These are phyloP conservation scores for Cylindrotheca closterium DNA, from an alignment of 108 stramenopile genomes.

Conservation along the genomic window DNA sequence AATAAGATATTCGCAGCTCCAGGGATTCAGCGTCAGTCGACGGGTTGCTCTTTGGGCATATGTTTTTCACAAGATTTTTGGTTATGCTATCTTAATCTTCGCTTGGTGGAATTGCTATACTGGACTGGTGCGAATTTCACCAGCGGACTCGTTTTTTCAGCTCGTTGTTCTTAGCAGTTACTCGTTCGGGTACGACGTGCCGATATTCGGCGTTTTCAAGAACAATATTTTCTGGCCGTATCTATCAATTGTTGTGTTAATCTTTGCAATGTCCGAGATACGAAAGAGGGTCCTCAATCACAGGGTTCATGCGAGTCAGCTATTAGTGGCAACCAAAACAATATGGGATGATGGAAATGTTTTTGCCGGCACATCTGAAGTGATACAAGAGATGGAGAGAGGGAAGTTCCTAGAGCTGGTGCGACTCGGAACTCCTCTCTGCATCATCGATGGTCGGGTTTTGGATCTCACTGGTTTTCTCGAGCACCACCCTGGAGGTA, in stretches of 20 bases:
- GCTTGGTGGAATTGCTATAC: conserved; percentile 22
- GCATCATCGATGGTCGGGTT: conserved; percentile 18
- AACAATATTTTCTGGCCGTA: conserved; percentile 9
- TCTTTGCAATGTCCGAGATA: not conserved
- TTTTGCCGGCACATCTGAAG: too few relatives aligned
- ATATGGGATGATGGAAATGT: not conserved
- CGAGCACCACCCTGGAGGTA: conserved; percentile 16
- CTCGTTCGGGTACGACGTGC: not conserved
- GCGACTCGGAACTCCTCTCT: not conserved
- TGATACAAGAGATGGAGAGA: not conserved
- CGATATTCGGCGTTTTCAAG: conserved; percentile 1
- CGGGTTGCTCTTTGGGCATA: not conserved
- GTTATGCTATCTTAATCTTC: not conserved
- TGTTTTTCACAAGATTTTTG: conserved; percentile 3
- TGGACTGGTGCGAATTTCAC: conserved; percentile 1
- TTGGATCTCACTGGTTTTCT: conserved; percentile 14
- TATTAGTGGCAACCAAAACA: not conserved
- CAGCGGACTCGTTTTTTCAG: not conserved
- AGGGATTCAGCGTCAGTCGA: not conserved
- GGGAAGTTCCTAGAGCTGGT: conserved; percentile 9
- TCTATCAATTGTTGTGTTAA: not conserved
- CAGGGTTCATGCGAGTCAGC: not conserved
- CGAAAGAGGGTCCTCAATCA: not conserved
- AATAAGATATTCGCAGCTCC: not conserved
- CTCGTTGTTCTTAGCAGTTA: not conserved